These are phyloP conservation scores for Allomyces javanicus DNA, from an alignment of 192 early-diverging fungal genomes.

Conservation along the genomic window DNA sequence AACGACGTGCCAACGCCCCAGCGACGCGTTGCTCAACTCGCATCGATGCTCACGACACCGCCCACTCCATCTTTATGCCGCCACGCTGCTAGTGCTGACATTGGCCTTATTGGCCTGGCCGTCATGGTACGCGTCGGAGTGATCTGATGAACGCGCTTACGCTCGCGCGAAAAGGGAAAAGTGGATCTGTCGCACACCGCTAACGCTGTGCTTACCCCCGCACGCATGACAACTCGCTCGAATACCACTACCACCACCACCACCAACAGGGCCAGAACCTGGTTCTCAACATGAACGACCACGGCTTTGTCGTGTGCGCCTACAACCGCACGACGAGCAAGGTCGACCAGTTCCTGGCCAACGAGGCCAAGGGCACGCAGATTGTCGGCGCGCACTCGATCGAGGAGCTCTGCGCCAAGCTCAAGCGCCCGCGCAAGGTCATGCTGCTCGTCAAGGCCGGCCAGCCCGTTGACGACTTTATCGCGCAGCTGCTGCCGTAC, in stretches of 20 bases:
- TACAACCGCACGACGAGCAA: constrained; percentile 92
- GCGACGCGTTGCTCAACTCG: too few species aligned
- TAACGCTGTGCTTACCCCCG: background rate
- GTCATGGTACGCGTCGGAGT: constrained; percentile 66
- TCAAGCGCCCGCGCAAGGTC: constrained; percentile 90
- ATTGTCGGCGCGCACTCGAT: constrained; percentile 85
- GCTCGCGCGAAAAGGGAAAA: background rate
- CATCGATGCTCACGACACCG: too few species aligned
- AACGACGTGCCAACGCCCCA: too few species aligned
- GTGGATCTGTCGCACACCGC: background rate
- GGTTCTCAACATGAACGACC: constrained; percentile 96
- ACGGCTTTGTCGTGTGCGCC: constrained; percentile 82
- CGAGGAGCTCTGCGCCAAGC: constrained; percentile 79
- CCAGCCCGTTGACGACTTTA: constrained; percentile 81
- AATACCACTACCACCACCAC: background rate
- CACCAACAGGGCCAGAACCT: constrained; percentile 78
- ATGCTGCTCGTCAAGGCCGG: constrained; percentile 99
- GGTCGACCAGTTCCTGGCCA: constrained; percentile 80
- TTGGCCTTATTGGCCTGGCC: constrained; percentile 97
- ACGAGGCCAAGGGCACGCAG: constrained; percentile 95
- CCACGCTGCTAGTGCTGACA: constrained; percentile 42
- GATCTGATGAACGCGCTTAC: background rate
- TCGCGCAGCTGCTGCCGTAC: constrained; percentile 67
- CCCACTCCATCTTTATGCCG: too few species aligned
- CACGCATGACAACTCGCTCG: background rate